phyloP scores from a whole-genome alignment of 139 green algal genomes.

The Chlamydomonas incerta region DNA sequence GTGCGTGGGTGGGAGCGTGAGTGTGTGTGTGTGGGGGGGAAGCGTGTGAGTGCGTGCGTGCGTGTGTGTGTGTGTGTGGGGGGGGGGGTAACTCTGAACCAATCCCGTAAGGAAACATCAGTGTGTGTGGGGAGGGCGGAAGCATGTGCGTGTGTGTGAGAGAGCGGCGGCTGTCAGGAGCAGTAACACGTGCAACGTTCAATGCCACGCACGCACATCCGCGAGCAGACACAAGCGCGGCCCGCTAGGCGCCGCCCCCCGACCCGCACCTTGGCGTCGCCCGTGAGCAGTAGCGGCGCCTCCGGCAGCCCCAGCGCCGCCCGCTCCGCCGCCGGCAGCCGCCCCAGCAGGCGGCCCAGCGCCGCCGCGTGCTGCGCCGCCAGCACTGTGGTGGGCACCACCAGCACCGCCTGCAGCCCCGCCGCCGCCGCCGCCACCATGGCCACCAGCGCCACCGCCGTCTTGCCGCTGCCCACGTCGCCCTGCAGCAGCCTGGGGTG shows the following conservation, averaged over 20 bases:
- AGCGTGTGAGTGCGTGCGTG: neutral
- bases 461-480: slow-evolving; percentile 97
- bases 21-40: neutral
- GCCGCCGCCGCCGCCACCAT: slow-evolving; percentile 74
- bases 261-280: slow-evolving; percentile 28
- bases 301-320: neutral
- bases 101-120: no score
- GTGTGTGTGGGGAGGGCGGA: no score
- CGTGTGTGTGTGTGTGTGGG: neutral
- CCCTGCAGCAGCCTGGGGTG: slow-evolving; percentile 89
- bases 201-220: no score
- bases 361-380: slow-evolving; percentile 74
- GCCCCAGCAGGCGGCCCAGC: slow-evolving; percentile 61
- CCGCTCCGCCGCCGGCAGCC: slow-evolving; percentile 43
- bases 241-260: no score
- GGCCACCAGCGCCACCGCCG: slow-evolving; percentile 89
- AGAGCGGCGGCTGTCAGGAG: no score
- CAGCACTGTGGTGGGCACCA: slow-evolving; percentile 94
- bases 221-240: no score
- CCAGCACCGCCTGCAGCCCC: slow-evolving; percentile 83
- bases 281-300: slow-evolving; percentile 30
- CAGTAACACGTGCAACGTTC: no score
- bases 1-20: neutral
- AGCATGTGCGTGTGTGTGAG: no score
- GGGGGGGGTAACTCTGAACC: no score